A percentile compares a stretch with the other conserved stretches of the same genome.
Conservation (phyloP, 495 filamentous ascomycete genomes). For the Aspergillus asperescens region DNA sequence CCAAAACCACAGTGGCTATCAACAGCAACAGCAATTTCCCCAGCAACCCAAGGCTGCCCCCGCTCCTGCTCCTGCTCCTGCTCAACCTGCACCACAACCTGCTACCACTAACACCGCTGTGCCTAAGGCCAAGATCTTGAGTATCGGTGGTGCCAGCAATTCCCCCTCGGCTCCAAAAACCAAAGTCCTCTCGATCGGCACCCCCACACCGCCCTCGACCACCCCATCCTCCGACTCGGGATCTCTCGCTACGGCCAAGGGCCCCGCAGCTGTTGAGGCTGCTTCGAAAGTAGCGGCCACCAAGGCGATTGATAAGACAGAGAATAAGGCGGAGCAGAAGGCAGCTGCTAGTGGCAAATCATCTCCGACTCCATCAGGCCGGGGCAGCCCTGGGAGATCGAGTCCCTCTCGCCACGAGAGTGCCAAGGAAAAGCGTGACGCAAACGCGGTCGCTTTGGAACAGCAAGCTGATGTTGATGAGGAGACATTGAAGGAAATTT, state of each 20-base stretch:
- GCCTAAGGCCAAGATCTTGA: constrained; percentile 66
- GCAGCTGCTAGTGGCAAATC: constrained; percentile 58
- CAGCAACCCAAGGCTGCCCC: constrained; percentile 56
- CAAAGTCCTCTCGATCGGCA: constrained; percentile 65
- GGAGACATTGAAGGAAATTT: constrained; percentile 86
- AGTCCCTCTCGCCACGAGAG: constrained; percentile 44
- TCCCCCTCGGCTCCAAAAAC: constrained; percentile 52
- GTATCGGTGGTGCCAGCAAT: constrained; percentile 49
- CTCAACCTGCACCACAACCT: constrained; percentile 30
- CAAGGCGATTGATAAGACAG: constrained; percentile 76
- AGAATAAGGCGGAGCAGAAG: constrained; percentile 49
- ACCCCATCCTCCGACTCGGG: constrained; percentile 39
- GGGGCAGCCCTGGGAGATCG: constrained; percentile 60
- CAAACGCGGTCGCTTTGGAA: constrained; percentile 78
- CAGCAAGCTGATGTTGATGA: constrained; percentile 89
- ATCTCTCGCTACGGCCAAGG: constrained; percentile 52
- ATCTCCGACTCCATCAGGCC: constrained; percentile 73
- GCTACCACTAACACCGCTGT: constrained; percentile 46
- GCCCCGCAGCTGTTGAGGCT: constrained; percentile 43
- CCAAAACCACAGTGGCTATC: constrained; percentile 35
- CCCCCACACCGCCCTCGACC: constrained; percentile 32
- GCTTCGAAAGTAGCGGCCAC: constrained; percentile 68
- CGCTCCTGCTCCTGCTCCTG: constrained; percentile 29
- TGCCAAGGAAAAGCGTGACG: constrained; percentile 60
- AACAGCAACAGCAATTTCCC: constrained; percentile 47